These are phyloP conservation scores for Fusarium dimerum DNA, from an alignment of 2,329 filamentous ascomycete species.

Conservation along the genomic window DNA sequence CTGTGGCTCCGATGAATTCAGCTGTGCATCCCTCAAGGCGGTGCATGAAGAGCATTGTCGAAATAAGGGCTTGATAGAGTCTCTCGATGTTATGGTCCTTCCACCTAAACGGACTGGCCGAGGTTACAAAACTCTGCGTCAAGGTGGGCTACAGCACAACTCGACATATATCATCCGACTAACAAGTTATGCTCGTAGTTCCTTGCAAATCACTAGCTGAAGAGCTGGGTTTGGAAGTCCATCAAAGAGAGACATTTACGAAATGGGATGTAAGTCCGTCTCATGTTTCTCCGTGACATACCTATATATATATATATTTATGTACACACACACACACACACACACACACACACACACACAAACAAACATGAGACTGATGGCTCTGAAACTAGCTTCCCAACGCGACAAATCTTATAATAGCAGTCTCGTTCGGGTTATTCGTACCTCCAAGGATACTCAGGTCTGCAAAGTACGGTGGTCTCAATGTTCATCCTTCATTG, in stretches of 20 bases:
- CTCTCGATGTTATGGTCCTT: slow-evolving; percentile 83
- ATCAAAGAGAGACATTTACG: slow-evolving; percentile 80
- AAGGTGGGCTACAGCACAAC: slow-evolving; percentile 51
- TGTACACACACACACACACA: no score
- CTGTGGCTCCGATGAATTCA: slow-evolving; percentile 92
- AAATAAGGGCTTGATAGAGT: slow-evolving; percentile 60
- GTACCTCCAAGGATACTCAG: slow-evolving; percentile 76
- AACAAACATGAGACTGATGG: slow-evolving; percentile 7
- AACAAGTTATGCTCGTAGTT: slow-evolving; percentile 48
- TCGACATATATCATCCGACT: no score
- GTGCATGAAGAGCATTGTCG: slow-evolving; percentile 61
- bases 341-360: no score
- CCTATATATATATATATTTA: not conserved
- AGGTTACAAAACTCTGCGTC: slow-evolving; percentile 65
- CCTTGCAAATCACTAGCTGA: slow-evolving; percentile 70
- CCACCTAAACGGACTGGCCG: slow-evolving; percentile 78
- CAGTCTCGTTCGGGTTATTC: slow-evolving; percentile 92
- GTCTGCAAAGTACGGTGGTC: slow-evolving; percentile 74
- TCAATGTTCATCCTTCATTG: slow-evolving; percentile 92
- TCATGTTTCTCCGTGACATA: not conserved
- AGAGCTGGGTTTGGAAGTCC: slow-evolving; percentile 64
- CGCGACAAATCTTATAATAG: slow-evolving; percentile 76
- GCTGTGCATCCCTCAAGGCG: slow-evolving; percentile 72
- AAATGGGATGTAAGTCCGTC: slow-evolving; percentile 68
- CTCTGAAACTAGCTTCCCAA: slow-evolving; percentile 51